Conservation (phyloP, 352 stramenopile genomes). For the Thalassiosira exigua region DNA sequence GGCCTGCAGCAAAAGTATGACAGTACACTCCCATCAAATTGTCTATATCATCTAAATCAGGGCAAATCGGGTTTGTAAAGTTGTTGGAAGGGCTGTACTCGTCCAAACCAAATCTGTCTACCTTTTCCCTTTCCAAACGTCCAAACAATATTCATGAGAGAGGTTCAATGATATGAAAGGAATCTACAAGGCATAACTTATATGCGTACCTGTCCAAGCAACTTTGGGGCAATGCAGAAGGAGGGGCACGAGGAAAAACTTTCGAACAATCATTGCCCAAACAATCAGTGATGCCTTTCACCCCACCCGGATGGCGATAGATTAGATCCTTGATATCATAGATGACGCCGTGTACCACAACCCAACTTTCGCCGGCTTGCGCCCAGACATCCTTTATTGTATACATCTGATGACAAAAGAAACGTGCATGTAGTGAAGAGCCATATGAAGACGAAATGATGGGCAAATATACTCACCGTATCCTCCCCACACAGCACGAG, state of each 20-base stretch:
- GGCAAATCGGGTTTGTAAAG: slow-evolving; percentile 19
- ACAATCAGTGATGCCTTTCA: slow-evolving; percentile 22
- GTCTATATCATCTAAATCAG: slow-evolving; percentile 11
- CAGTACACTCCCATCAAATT: slow-evolving; percentile 13
- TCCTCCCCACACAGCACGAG: slow-evolving; percentile 31
- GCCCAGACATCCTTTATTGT: slow-evolving; percentile 25
- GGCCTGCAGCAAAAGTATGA: slow-evolving; percentile 9
- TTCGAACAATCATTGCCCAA: slow-evolving; percentile 35
- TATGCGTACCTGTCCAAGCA: too few relatives aligned
- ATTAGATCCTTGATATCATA: slow-evolving; percentile 41
- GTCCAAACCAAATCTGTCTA: slow-evolving; percentile 1
- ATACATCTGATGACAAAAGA: too few relatives aligned
- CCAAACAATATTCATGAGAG: too few relatives aligned
- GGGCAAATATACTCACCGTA: too few relatives aligned
- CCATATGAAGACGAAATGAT: too few relatives aligned
- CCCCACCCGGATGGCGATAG: slow-evolving; percentile 22
- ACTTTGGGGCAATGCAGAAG: slow-evolving; percentile 15
- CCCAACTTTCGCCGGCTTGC: slow-evolving; percentile 10
- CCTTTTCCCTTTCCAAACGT: too few relatives aligned
- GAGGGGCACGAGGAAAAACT: slow-evolving; percentile 23
- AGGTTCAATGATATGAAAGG: too few relatives aligned
- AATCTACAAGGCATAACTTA: too few relatives aligned
- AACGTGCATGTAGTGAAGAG: too few relatives aligned
- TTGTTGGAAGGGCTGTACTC: slow-evolving; percentile 20
- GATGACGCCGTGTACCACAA: slow-evolving; percentile 31